These are phyloP conservation scores for Jacaranda copaia DNA, from an alignment of 257 asterid species.

Conservation along the genomic window DNA sequence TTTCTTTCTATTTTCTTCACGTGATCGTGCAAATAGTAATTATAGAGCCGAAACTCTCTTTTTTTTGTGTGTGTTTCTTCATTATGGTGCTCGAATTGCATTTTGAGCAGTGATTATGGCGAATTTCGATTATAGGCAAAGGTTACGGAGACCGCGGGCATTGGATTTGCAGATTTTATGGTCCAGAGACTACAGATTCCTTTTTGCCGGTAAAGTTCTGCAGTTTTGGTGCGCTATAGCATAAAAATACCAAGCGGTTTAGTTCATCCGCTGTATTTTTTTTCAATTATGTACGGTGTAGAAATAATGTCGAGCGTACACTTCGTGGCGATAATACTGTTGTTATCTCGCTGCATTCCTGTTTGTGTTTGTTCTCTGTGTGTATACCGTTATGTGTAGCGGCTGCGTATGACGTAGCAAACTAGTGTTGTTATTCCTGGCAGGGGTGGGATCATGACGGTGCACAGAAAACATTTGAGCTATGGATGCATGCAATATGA, in stretches of 20 bases:
- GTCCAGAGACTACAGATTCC: not conserved
- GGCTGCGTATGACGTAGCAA: not conserved
- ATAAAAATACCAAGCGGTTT: not conserved
- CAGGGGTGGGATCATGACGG: not conserved
- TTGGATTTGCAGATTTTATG: not conserved
- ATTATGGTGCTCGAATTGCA: not conserved
- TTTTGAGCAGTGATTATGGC: slow-evolving; percentile 9
- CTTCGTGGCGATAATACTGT: slow-evolving; percentile 3
- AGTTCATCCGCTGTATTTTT: not conserved
- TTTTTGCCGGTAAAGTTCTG: slow-evolving; percentile 7
- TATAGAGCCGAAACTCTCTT: not conserved
- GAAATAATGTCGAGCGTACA: not conserved
- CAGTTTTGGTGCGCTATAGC: not conserved
- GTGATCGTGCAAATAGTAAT: slow-evolving; percentile 7
- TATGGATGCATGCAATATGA: not conserved
- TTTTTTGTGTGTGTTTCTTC: not conserved
- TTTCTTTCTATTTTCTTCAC: not conserved
- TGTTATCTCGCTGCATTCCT: not conserved
- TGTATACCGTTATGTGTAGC: not conserved
- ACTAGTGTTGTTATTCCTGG: not conserved
- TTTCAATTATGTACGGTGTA: not conserved
- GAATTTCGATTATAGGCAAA: slow-evolving; percentile 2
- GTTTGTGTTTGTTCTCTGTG: slow-evolving; percentile 2
- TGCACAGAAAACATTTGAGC: not conserved
- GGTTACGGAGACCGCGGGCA: slow-evolving; percentile 7